Percentiles rank a stretch among this genome's conserved stretches.
These are phyloP conservation scores for Calonectria leucothoes DNA, from an alignment of 2,329 filamentous ascomycete species.

Conservation along the genomic window DNA sequence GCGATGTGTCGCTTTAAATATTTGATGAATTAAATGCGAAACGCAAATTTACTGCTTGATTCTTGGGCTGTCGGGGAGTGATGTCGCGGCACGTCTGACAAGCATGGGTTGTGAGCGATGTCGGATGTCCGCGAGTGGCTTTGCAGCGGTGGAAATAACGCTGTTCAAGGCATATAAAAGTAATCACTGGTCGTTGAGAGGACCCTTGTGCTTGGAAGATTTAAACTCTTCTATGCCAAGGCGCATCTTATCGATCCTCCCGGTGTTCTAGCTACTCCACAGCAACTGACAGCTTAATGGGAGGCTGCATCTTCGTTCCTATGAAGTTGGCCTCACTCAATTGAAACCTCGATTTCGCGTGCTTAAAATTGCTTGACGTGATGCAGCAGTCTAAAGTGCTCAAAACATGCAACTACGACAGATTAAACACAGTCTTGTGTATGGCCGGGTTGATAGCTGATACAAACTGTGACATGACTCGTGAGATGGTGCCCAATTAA, in stretches of 20 bases:
- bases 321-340: neutral
- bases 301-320: neutral
- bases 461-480: neutral
- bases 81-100: neutral
- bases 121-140: neutral
- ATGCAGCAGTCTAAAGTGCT: neutral
- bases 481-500: neutral
- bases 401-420: neutral
- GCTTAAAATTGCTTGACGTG: neutral
- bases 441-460: neutral
- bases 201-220: neutral
- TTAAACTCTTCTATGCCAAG: neutral
- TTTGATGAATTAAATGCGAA: neutral
- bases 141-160: neutral
- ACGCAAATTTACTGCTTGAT: neutral
- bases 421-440: neutral
- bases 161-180: no score
- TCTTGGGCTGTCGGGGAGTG: no score
- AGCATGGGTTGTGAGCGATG: neutral
- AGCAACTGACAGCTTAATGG: neutral
- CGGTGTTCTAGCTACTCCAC: neutral
- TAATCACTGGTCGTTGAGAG: neutral
- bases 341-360: neutral
- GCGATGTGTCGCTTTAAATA: slow-evolving; percentile 23
- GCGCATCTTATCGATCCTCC: neutral